Conservation (phyloP, 805 yeast genomes). For the Saturnispora diversa region DNA sequence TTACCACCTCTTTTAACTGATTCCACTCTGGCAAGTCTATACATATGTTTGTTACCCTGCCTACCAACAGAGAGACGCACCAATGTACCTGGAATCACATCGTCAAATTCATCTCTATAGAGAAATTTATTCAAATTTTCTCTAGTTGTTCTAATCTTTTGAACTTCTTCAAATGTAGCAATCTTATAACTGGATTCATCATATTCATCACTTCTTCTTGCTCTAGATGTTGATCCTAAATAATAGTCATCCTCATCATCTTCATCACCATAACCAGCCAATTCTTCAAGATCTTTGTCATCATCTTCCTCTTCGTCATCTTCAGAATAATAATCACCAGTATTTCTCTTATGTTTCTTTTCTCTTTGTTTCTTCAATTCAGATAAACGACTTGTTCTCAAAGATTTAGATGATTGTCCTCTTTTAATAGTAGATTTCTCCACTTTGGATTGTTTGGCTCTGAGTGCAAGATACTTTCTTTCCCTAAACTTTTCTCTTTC, state of each 20-base stretch:
- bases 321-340: constrained; percentile 28
- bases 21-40: constrained; percentile 78
- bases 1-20: constrained; percentile 38
- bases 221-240: constrained; percentile 22
- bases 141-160: constrained; percentile 65
- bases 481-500: constrained; percentile 86
- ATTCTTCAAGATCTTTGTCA: constrained; percentile 29
- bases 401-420: constrained; percentile 20
- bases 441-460: constrained; percentile 54
- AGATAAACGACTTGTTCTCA: constrained; percentile 30
- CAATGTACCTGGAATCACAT: constrained; percentile 61
- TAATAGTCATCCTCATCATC: constrained; percentile 30
- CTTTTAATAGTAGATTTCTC: constrained; percentile 29
- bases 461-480: constrained; percentile 70
- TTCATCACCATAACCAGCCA: constrained; percentile 31
- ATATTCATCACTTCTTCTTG: constrained; percentile 36
- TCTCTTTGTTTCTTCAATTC: constrained; percentile 33
- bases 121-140: constrained; percentile 64
- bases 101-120: constrained; percentile 75
- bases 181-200: constrained; percentile 31
- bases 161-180: constrained; percentile 52
- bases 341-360: constrained; percentile 21
- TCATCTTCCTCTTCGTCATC: constrained; percentile 27
- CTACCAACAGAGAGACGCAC: constrained; percentile 80
- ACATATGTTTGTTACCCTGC: constrained; percentile 53